Evolutionary conservation across 768 basidiomycete genomes (phyloP).

Genomic region (Calvatia gigantea): DNA sequence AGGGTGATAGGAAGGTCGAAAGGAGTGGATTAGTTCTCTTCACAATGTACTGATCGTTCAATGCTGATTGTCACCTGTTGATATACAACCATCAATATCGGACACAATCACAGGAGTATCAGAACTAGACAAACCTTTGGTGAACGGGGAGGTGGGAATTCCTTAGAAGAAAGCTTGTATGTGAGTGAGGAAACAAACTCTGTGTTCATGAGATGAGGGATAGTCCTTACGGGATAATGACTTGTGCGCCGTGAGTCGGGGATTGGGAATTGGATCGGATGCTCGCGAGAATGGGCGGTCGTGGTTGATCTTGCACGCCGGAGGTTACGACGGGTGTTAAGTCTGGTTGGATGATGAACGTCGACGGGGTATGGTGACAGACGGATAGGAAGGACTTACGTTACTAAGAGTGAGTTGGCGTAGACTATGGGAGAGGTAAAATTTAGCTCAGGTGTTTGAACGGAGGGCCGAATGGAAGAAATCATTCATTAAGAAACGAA

Average conservation of each 20-base stretch:
- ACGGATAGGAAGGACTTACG: constrained; percentile 8
- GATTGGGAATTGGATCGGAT: constrained; percentile 11
- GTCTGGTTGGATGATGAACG: constrained; percentile 3
- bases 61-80: constrained; percentile 5
- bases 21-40: not conserved
- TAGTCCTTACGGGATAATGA: not conserved
- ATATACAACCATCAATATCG: not conserved
- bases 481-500: too few relatives aligned
- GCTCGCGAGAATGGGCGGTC: constrained; percentile 11
- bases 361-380: not conserved
- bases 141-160: constrained; percentile 4
- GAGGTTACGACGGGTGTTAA: constrained; percentile 18
- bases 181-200: not conserved
- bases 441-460: not conserved
- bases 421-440: constrained; percentile 31
- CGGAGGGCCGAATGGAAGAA: not conserved
- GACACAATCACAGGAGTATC: not conserved
- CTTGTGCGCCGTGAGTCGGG: constrained; percentile 14
- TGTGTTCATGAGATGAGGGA: not conserved
- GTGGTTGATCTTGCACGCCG: constrained; percentile 13
- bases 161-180: not conserved
- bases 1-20: not conserved
- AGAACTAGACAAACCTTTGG: not conserved
- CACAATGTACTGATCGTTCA: constrained; percentile 9
- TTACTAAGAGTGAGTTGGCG: constrained; percentile 41